These are phyloP conservation scores for Phytophthora ohioensis DNA, from an alignment of 352 stramenopile genomes.

Conservation along the genomic window DNA sequence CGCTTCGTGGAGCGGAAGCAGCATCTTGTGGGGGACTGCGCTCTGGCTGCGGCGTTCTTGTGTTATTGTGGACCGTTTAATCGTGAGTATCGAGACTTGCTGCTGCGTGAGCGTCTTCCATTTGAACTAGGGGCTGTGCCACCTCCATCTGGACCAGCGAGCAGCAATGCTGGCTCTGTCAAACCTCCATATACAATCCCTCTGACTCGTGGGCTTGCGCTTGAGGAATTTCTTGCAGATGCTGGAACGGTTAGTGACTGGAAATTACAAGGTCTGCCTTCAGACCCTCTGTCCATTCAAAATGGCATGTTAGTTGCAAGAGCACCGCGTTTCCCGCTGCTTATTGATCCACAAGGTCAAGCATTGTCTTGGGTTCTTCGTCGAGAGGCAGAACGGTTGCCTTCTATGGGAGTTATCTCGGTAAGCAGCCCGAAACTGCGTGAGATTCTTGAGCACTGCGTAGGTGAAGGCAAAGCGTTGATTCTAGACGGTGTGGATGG, in stretches of 20 bases:
- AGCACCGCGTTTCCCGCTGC: constrained; percentile 79
- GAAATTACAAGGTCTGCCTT: constrained; percentile 88
- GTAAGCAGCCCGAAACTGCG: constrained; percentile 74
- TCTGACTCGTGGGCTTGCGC: constrained; percentile 60
- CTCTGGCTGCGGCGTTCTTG: constrained; percentile 87
- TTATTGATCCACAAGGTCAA: constrained; percentile 93
- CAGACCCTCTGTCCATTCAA: constrained; percentile 90
- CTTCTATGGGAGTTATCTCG: constrained; percentile 65
- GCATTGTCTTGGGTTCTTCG: constrained; percentile 87
- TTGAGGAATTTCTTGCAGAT: constrained; percentile 84
- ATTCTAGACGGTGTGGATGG: constrained; percentile 83
- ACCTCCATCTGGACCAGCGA: constrained; percentile 4
- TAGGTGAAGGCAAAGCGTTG: constrained; percentile 89
- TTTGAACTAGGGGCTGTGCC: constrained; percentile 65
- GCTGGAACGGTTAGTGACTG: constrained; percentile 87
- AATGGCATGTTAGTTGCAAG: constrained; percentile 91
- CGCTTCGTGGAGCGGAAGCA: constrained; percentile 85
- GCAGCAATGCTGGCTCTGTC: constrained; percentile 6
- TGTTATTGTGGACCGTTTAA: constrained; percentile 93
- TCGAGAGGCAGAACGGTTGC: constrained; percentile 72
- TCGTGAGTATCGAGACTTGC: constrained; percentile 75
- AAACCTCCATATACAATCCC: constrained; percentile 59
- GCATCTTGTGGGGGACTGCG: constrained; percentile 89
- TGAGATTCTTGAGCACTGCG: constrained; percentile 88
- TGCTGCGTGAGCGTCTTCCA: constrained; percentile 69